Evolutionary conservation across 2,329 filamentous ascomycete genomes (phyloP).

Genomic region (Calcarisporium arbuscula): DNA sequence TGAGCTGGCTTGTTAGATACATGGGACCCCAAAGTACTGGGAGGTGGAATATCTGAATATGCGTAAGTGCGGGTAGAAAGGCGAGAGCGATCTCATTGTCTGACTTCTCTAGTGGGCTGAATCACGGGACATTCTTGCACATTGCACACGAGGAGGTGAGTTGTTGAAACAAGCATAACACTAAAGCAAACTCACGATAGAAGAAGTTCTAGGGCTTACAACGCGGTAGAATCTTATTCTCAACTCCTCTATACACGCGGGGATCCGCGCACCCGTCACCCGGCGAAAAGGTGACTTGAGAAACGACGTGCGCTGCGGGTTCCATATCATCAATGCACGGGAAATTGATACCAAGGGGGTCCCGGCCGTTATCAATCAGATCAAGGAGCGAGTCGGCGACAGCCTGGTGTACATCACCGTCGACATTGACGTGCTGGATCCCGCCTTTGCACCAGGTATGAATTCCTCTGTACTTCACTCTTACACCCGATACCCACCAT

Average conservation of each 20-base stretch:
- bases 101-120: conserved; percentile 9
- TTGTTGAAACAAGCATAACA: too few species aligned
- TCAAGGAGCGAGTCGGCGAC: conserved; percentile 63
- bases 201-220: conserved; percentile 2
- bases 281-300: conserved; percentile 27
- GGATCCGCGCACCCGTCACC: conserved; percentile 66
- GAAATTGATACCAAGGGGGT: conserved; percentile 75
- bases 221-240: conserved; percentile 45
- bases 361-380: conserved; percentile 57
- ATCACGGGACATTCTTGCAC: conserved; percentile 19
- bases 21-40: conserved; percentile 14
- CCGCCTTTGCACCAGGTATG: conserved; percentile 27
- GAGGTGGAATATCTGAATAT: conserved; percentile 15
- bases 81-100: too few species aligned
- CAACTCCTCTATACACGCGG: conserved; percentile 70
- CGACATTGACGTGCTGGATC: conserved; percentile 79
- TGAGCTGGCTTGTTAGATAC: conserved; percentile 12
- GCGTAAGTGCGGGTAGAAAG: conserved; percentile 9
- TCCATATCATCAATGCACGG: conserved; percentile 13
- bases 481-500: background rate
- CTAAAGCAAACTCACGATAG: too few species aligned
- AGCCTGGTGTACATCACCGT: conserved; percentile 66
- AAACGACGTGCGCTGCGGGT: conserved; percentile 16
- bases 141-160: conserved; percentile 16
- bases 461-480: background rate